A percentile compares a stretch with the other conserved stretches of the same genome.
phyloP scores from a whole-genome alignment of 2,329 filamentous ascomycete species.

The Nemania sp. region DNA sequence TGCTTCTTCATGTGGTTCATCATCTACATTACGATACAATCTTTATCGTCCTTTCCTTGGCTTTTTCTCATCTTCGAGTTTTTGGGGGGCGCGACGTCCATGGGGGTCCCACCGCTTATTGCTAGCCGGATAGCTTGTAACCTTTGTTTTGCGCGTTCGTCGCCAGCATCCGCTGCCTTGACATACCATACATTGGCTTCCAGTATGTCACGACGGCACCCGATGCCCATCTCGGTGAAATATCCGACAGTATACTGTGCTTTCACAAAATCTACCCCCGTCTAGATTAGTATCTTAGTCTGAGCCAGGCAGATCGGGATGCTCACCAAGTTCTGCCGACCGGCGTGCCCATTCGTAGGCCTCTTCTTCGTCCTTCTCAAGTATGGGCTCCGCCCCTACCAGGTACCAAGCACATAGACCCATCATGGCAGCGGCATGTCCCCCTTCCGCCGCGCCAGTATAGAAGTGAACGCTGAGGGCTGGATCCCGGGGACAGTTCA shows the following conservation, averaged over 20 bases:
- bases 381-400: conserved; percentile 86
- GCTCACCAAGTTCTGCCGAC: conserved; percentile 82
- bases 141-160: conserved; percentile 85
- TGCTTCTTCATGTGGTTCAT: conserved; percentile 9
- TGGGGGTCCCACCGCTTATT: conserved; percentile 61
- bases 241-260: conserved; percentile 96
- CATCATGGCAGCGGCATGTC: conserved; percentile 92
- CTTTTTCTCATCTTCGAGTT: conserved; percentile 56
- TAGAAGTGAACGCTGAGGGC: conserved; percentile 97
- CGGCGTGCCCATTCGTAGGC: conserved; percentile 94
- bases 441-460: conserved; percentile 83
- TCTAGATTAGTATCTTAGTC: conserved; percentile 23
- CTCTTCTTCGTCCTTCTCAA: conserved; percentile 94
- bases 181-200: conserved; percentile 99
- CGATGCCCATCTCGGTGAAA: conserved; percentile 98
- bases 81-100: conserved; percentile 58
- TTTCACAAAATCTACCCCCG: conserved; percentile 60
- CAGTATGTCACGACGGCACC: conserved; percentile 88
- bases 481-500: conserved; percentile 87
- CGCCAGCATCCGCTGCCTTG: conserved; percentile 87
- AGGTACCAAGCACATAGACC: conserved; percentile 98
- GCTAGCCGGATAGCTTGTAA: conserved; percentile 85
- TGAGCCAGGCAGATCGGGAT: not conserved
- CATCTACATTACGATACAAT: conserved; percentile 61
- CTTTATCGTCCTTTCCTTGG: conserved; percentile 49